Conservation (phyloP, 1,284 basidiomycete species). For the Sporisorium scitamineum region DNA sequence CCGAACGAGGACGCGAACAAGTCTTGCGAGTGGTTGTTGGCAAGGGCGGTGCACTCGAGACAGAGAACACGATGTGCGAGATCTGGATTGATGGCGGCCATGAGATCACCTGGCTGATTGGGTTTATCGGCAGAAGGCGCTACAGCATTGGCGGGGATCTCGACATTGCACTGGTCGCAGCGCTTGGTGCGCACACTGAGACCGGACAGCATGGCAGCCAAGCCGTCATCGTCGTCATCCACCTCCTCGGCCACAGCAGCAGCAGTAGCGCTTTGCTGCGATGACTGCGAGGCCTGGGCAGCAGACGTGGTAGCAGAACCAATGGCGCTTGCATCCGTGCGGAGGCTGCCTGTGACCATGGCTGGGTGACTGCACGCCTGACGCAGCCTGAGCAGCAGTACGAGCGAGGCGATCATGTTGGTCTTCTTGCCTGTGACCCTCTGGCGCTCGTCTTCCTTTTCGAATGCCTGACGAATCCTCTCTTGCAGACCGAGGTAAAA, state of each 20-base stretch:
- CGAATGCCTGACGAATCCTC: conserved; percentile 79
- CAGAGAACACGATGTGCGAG: conserved; percentile 46
- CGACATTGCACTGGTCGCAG: conserved; percentile 56
- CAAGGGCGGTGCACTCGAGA: conserved; percentile 45
- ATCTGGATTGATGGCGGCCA: conserved; percentile 29
- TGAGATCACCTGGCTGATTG: conserved; percentile 22
- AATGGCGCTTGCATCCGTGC: conserved; percentile 36
- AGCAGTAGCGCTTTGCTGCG: not conserved
- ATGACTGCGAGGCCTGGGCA: not conserved
- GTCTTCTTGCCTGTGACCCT: conserved; percentile 73
- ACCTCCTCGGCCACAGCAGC: conserved; percentile 4
- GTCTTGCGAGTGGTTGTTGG: conserved; percentile 25
- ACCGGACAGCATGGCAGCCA: conserved; percentile 80
- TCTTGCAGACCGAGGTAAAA: conserved; percentile 85
- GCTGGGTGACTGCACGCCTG: conserved; percentile 74
- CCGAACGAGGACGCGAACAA: conserved; percentile 71
- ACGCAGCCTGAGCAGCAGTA: conserved; percentile 84
- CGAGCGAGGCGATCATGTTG: conserved; percentile 85
- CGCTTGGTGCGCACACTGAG: conserved; percentile 72
- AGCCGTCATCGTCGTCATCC: conserved; percentile 74
- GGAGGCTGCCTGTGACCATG: conserved; percentile 45
- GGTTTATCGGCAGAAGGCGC: not conserved
- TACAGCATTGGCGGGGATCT: conserved; percentile 10
- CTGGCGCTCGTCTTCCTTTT: conserved; percentile 40
- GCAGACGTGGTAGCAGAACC: conserved; percentile 19